Conservation (phyloP, 2,329 filamentous ascomycete genomes). For the Raffaelea arxii region DNA sequence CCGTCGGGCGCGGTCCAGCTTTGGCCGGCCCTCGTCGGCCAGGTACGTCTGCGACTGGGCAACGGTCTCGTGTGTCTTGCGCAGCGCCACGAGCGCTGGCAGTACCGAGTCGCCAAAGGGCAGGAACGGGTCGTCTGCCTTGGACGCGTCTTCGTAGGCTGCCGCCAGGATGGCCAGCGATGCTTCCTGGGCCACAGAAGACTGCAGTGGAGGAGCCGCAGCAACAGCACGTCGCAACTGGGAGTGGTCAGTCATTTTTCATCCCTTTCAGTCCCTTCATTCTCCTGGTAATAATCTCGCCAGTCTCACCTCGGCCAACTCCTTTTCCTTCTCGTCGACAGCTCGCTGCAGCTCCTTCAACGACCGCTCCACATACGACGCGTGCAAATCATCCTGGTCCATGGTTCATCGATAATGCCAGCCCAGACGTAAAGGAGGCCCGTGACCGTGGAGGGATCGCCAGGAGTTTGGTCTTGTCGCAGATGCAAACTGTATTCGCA, state of each 20-base stretch:
- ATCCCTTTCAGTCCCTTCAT: no score
- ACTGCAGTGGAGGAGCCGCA: constrained; percentile 2
- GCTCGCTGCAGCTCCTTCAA: constrained; percentile 54
- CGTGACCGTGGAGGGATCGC: no score
- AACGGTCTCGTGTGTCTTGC: constrained; percentile 55
- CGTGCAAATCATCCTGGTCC: constrained; percentile 32
- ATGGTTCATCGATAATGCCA: no score
- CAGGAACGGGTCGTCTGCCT: constrained; percentile 53
- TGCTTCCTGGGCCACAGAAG: constrained; percentile 19
- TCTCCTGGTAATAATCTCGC: background rate
- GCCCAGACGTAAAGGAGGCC: no score
- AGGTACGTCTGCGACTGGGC: constrained; percentile 54
- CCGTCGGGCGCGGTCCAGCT: constrained; percentile 32
- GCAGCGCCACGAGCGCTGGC: constrained; percentile 61
- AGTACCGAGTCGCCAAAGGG: constrained; percentile 58
- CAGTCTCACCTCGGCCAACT: constrained; percentile 33
- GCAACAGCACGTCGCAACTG: constrained; percentile 14
- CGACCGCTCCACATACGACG: constrained; percentile 53
- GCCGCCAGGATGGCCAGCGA: constrained; percentile 44
- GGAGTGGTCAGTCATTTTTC: no score
- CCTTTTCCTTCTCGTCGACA: constrained; percentile 43
- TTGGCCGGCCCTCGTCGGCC: constrained; percentile 27
- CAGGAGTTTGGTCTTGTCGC: no score
- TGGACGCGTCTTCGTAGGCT: constrained; percentile 56
- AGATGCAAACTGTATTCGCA: no score